phyloP scores from a whole-genome alignment of 2,329 filamentous ascomycete species.

The Cytospora mali region DNA sequence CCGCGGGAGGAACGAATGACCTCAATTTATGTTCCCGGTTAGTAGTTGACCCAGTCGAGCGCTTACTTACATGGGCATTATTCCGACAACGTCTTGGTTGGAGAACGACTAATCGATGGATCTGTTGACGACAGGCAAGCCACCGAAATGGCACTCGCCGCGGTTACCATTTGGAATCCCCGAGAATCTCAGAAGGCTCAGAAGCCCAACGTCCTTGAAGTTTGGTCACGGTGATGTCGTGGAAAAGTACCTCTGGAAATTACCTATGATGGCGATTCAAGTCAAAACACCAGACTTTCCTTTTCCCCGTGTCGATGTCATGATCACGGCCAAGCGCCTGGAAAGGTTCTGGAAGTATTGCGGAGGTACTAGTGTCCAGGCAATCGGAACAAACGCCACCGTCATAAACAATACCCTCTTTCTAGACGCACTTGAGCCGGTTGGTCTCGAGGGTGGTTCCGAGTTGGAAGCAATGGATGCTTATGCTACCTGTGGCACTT shows the following conservation, averaged over 20 bases:
- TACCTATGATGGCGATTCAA: not conserved
- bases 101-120: not conserved
- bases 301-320: not conserved
- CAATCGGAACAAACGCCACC: not conserved
- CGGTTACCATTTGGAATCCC: not conserved
- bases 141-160: not conserved
- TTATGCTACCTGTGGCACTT: not conserved
- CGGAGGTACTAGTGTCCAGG: too few species aligned
- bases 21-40: not conserved
- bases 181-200: not conserved
- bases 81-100: not conserved
- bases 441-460: not conserved
- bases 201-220: not conserved
- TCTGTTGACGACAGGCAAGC: not conserved
- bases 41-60: not conserved
- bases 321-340: constrained; percentile 5
- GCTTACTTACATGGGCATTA: too few species aligned
- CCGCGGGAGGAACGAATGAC: not conserved
- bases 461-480: not conserved
- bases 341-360: not conserved
- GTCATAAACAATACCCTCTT: not conserved
- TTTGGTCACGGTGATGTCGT: not conserved
- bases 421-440: not conserved
- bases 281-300: not conserved
- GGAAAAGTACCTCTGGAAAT: constrained; percentile 4